Percentiles rank a stretch among this genome's conserved stretches.
Evolutionary conservation across 225 moss, liverwort and hornwort species (phyloP).

Genomic region (Antitrichia curtipendula): DNA sequence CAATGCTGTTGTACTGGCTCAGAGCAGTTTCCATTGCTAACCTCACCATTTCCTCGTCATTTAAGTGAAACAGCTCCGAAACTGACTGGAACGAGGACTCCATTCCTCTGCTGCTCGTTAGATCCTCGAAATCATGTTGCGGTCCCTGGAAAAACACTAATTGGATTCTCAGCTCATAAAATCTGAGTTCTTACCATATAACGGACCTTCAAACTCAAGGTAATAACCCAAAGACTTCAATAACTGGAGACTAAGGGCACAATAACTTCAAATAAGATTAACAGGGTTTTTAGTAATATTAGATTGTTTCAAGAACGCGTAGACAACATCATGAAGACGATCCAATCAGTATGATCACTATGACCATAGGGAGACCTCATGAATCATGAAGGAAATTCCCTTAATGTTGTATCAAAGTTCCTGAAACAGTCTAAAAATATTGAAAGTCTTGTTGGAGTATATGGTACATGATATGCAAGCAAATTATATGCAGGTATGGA

Average conservation of each 20-base stretch:
- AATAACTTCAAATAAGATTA: not conserved
- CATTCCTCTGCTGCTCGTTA: slow-evolving; percentile 4
- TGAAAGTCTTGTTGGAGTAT: not conserved
- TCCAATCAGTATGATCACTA: not conserved
- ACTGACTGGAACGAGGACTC: slow-evolving; percentile 14
- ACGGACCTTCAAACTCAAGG: not conserved
- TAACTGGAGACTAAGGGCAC: not conserved
- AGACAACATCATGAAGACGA: not conserved
- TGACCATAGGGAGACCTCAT: not conserved
- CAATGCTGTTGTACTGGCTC: slow-evolving; percentile 40
- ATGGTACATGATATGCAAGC: not conserved
- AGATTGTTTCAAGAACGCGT: not conserved
- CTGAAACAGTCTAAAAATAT: not conserved
- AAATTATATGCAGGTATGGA: not conserved
- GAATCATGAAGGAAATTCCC: not conserved
- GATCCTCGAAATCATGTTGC: slow-evolving; percentile 18
- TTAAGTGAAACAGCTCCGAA: slow-evolving; percentile 2
- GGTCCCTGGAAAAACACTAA: slow-evolving; percentile 18
- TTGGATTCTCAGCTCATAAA: not conserved
- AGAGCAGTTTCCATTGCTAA: slow-evolving; percentile 64
- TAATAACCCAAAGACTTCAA: not conserved
- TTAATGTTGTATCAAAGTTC: too few species aligned
- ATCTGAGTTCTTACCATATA: not conserved
- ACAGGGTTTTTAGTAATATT: not conserved
- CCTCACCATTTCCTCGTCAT: slow-evolving; percentile 39